Conservation (phyloP, 2,329 filamentous ascomycete genomes). For the Plectosphaerella plurivora region DNA sequence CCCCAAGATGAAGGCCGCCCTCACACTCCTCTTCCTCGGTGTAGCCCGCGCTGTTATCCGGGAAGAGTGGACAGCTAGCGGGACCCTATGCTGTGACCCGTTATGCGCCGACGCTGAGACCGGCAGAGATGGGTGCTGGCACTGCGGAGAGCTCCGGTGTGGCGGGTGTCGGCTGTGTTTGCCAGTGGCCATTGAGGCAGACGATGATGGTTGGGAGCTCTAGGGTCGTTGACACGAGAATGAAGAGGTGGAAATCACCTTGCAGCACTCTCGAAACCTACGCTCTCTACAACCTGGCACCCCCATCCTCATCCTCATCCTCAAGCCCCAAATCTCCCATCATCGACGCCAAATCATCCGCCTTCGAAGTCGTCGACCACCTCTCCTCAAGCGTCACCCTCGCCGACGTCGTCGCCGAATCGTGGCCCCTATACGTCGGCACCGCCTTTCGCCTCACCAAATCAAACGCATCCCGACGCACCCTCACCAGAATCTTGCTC, state of each 20-base stretch:
- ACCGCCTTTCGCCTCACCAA: neutral
- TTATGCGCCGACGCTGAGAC: neutral
- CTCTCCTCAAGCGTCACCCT: neutral
- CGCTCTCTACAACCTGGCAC: neutral
- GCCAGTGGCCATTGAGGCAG: neutral
- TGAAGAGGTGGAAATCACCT: no score
- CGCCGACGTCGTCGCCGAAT: conserved; percentile 6
- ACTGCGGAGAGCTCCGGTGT: neutral
- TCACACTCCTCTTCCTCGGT: neutral
- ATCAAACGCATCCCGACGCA: neutral
- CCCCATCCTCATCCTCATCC: neutral
- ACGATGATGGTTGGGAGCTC: no score
- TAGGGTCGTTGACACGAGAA: no score
- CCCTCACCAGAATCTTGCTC: neutral
- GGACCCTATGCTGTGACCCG: neutral
- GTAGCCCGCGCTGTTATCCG: neutral
- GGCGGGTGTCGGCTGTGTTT: neutral
- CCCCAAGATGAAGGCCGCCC: neutral
- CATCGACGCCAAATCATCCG: neutral
- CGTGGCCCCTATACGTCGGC: neutral
- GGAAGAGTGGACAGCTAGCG: neutral
- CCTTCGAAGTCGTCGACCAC: neutral
- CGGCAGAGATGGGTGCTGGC: neutral
- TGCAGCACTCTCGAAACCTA: no score
- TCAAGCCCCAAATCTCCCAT: neutral